Evolutionary conservation across 495 filamentous ascomycete species (phyloP), one percentile per base, ranked within the genome.

Genomic region (Ascodesmis nigricans): DNA sequence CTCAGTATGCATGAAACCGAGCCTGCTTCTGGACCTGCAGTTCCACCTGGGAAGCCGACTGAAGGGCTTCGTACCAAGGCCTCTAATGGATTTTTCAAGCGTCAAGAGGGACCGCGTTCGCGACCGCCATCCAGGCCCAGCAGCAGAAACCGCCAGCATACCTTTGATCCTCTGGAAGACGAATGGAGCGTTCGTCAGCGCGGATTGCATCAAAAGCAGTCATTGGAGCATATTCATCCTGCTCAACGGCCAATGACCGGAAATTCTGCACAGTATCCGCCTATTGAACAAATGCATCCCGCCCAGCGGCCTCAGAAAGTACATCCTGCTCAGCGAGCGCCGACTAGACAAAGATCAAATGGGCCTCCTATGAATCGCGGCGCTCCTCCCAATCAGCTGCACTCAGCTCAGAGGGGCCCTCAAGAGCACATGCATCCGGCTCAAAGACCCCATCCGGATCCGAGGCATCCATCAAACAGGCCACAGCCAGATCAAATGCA

Each of bases 1-100:
- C 37, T 45, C 19, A 49, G 46, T 21, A 45, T 49, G 11, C 46
- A 50, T 24, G 46, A 49, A 31, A 3, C 35, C 25, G 33, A 31
- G 42, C 23, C 32, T 25, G n/a, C 47, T 26, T 21, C 31, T 38
- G 35, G 31, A 31, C 36, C 44, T 35, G 19, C 32, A 27, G 24
- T 4, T 27, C 14, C 24, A 27, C 10, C 10, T 4, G 24, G 24
- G 14, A 13, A 13, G 4, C 38, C 38, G 13, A 43, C 43, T 33
- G 45, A 39, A 3, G 39, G 24, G 27, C 45, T 47, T 22, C 43
- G 45, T n/a, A 48, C 45, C 6, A 47, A 47, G 44, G 40, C 35
- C n/a, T 49, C 45, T 7, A 49, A 49, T 23, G 44, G 44, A 13
- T 29, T 49, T 10, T 19, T 48, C 14, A 44, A 31, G 1, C 41